These are phyloP conservation scores for Penicillium riverlandense DNA, from an alignment of 495 filamentous ascomycete genomes.

Conservation along the genomic window DNA sequence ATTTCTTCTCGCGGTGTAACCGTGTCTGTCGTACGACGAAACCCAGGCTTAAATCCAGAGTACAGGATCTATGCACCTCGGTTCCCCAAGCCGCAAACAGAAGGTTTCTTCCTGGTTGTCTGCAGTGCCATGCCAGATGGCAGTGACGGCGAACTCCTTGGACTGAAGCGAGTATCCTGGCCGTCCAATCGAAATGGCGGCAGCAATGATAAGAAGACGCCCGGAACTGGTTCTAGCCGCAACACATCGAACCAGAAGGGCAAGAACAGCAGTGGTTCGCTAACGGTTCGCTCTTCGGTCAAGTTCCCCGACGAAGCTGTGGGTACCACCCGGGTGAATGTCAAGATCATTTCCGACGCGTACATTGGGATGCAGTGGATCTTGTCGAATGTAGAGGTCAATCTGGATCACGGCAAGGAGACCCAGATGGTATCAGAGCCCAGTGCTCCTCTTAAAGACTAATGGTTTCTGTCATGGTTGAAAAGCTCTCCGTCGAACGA, in stretches of 20 bases:
- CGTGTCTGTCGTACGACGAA: constrained; percentile 58
- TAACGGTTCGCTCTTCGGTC: constrained; percentile 37
- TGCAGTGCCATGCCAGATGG: constrained; percentile 41
- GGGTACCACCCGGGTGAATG: constrained; percentile 46
- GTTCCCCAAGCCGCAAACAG: constrained; percentile 91
- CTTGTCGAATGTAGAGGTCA: constrained; percentile 20
- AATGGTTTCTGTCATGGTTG: background rate
- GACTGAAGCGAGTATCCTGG: constrained; percentile 82
- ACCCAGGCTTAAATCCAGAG: constrained; percentile 52
- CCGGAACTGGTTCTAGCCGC: constrained; percentile 14
- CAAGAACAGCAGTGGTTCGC: constrained; percentile 2
- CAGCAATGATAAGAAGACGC: constrained; percentile 10
- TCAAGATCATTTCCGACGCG: constrained; percentile 73
- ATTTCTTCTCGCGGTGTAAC: constrained; percentile 54
- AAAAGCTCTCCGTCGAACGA: background rate
- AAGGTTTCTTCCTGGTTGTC: constrained; percentile 85
- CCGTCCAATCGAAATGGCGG: constrained; percentile 23
- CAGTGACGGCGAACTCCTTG: constrained; percentile 66
- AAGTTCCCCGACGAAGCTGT: constrained; percentile 49
- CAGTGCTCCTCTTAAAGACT: constrained; percentile 14
- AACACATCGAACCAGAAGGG: constrained; percentile 16
- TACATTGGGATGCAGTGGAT: constrained; percentile 77
- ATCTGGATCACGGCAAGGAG: constrained; percentile 4
- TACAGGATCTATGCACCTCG: constrained; percentile 73
- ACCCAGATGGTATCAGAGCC: constrained; percentile 19